Evolutionary conservation across 306 rosid genomes (phyloP), one percentile per base, ranked within the genome.

Genomic region (Astragalus membranaceus): DNA sequence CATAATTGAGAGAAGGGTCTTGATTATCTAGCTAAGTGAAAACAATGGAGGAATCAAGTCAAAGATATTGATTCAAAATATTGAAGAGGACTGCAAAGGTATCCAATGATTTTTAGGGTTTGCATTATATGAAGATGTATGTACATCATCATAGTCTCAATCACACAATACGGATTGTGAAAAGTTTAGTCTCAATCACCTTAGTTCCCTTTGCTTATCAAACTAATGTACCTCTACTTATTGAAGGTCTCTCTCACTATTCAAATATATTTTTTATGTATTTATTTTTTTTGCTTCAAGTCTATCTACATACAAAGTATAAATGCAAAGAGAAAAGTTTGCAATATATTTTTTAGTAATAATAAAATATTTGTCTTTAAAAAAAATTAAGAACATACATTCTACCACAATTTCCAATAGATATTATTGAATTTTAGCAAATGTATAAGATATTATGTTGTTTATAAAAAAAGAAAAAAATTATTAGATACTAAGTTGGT

Each of bases 91-190:
- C 74, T 23, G 13, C 37, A 44, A 75, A 29, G 77, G 84, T 72
- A 81, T 85, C 88, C 88, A 8, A 81, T 80, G 77, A 58, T 36
- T 10, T 63, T 43, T 20, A 62, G 9, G 56, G 16, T 70, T 20
- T 58, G 70, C 66, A 68, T 64, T 64, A 15, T 33, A 48, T 57
- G 64, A 50, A 57, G 41, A 55, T 72, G 42, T 77, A 49, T 14
- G 69, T 65, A 37, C 83, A 75, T 43, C 39, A 4, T 46, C 52
- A 10, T 17, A 50, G 20, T 33, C 43, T 56, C 35, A 74, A 68
- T 64, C 56, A 63, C 48, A 75, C 39, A 53, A 8, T 53, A 48
- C 50, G 42, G 43, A 62, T 26, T 20, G 44, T 26, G 56, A 68
- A 68, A 58, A 20, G 53, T 56, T 54, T 36, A 36, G 74, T 56